Percentiles rank a stretch among this genome's conserved stretches.
Conservation (phyloP, 1,284 basidiomycete species). For the Fomitopsis betulina region DNA sequence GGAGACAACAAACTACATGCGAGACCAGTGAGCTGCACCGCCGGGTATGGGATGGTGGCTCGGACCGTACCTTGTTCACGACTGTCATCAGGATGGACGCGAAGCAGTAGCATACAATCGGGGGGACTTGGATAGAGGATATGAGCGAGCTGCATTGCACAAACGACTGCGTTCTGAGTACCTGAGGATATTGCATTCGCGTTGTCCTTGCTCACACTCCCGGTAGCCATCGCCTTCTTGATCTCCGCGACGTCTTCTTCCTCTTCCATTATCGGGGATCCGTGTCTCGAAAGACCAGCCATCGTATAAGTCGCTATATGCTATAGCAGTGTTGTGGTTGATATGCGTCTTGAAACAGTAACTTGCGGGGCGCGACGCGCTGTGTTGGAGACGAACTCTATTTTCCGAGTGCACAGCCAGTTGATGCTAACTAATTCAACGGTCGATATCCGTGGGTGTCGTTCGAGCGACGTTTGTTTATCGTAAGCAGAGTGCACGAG, state of each 20-base stretch:
- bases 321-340: neutral
- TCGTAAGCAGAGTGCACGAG: no score
- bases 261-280: slow-evolving; percentile 9
- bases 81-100: slow-evolving; percentile 98
- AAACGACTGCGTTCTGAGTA: slow-evolving; percentile 18
- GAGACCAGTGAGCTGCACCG: neutral
- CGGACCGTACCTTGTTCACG: slow-evolving; percentile 82
- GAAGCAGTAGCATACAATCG: slow-evolving; percentile 88
- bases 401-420: no score
- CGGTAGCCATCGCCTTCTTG: slow-evolving; percentile 59
- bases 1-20: slow-evolving; percentile 85
- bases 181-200: slow-evolving; percentile 32
- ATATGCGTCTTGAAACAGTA: no score
- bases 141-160: slow-evolving; percentile 1
- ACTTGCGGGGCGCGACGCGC: no score
- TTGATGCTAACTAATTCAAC: no score
- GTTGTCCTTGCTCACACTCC: slow-evolving; percentile 33
- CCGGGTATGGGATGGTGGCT: slow-evolving; percentile 1
- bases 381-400: no score
- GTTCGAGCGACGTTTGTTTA: no score
- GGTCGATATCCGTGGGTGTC: no score
- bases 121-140: slow-evolving; percentile 45
- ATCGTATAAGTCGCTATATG: neutral
- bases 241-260: slow-evolving; percentile 54
- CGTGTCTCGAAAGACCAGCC: neutral